Conservation (phyloP, 1,139 yeast genomes). For the Yamadazyma sp. region DNA sequence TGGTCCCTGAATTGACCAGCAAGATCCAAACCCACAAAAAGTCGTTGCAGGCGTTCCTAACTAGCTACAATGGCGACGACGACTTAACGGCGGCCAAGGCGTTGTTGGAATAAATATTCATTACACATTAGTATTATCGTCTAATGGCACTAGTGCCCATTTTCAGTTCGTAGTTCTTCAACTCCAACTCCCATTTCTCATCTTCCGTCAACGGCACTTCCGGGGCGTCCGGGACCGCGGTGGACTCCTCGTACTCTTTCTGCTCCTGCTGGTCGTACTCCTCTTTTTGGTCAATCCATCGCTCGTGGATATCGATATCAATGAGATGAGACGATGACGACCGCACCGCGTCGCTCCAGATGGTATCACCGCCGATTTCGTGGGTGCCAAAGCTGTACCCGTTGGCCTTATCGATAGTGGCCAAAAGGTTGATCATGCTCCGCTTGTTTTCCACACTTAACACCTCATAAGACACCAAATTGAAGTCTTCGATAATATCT, state of each 20-base stretch:
- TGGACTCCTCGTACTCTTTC: conserved; percentile 39
- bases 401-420: conserved; percentile 82
- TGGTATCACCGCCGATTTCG: conserved; percentile 91
- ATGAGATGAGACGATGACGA: conserved; percentile 60
- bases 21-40: conserved; percentile 52
- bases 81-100: conserved; percentile 43
- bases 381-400: conserved; percentile 92
- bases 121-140: conserved; percentile 1
- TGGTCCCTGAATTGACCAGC: conserved; percentile 61
- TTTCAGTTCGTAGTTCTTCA: conserved; percentile 52
- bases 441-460: conserved; percentile 87
- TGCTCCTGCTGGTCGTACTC: conserved; percentile 65
- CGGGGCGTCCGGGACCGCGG: conserved; percentile 18
- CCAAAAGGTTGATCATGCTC: conserved; percentile 80
- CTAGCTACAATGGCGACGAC: conserved; percentile 47
- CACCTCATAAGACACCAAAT: conserved; percentile 85
- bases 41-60: conserved; percentile 36
- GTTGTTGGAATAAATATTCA: conserved; percentile 12
- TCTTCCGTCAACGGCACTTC: conserved; percentile 53
- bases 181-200: conserved; percentile 70
- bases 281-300: conserved; percentile 90
- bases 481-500: conserved; percentile 83
- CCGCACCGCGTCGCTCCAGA: conserved; percentile 94
- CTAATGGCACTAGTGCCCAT: conserved; percentile 10
- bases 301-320: conserved; percentile 78